Conservation (phyloP, 2,329 filamentous ascomycete species). For the Colletotrichum scovillei region DNA sequence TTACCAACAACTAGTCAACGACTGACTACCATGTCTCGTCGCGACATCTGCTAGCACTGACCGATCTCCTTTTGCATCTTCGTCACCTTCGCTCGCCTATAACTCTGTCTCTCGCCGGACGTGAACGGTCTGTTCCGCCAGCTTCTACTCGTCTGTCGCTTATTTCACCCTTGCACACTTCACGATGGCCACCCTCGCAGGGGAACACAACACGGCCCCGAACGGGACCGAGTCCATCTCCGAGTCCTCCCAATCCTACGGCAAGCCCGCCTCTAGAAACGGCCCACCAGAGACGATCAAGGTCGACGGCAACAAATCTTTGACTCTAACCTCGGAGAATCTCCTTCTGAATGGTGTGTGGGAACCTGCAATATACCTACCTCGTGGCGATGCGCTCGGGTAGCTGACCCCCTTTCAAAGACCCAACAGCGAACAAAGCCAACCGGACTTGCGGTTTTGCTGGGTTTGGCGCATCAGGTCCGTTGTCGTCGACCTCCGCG, state of each 20-base stretch:
- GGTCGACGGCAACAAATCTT: constrained; percentile 45
- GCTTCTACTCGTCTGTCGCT: background rate
- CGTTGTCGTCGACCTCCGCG: background rate
- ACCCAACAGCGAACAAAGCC: constrained; percentile 28
- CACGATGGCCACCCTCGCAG: constrained; percentile 13
- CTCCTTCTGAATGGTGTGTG: constrained; percentile 49
- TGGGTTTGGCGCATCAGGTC: constrained; percentile 31
- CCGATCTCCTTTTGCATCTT: background rate
- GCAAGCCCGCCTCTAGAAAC: constrained; percentile 27
- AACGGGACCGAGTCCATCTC: constrained; percentile 31
- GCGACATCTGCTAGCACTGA: constrained; percentile 18
- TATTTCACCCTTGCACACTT: background rate
- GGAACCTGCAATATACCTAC: background rate
- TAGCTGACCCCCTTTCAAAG: constrained; percentile 21
- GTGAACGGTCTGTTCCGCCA: background rate
- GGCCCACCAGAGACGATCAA: constrained; percentile 28
- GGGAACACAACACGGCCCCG: background rate
- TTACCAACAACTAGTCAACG: background rate
- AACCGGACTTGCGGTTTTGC: constrained; percentile 37
- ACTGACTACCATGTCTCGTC: constrained; percentile 29
- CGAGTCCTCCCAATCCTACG: constrained; percentile 30
- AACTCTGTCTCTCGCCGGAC: background rate
- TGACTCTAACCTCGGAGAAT: constrained; percentile 45
- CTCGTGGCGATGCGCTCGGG: constrained; percentile 6
- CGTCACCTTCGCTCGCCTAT: background rate